Evolutionary conservation across 345 rosid species (phyloP), one percentile per base, ranked within the genome.

Genomic region (Nasturtium officinale): DNA sequence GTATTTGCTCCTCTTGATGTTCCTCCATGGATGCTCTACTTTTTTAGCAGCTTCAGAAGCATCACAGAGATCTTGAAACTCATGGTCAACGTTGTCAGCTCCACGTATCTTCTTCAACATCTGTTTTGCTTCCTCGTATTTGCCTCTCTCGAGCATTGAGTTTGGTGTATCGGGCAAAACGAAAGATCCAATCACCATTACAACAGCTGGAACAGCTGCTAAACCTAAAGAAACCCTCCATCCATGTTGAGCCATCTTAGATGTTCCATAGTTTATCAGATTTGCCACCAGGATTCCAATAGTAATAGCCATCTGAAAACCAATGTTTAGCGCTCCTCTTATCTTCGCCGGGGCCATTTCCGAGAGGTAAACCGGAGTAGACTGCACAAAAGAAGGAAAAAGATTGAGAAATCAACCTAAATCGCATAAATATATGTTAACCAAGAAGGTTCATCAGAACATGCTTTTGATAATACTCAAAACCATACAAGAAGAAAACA

Each of bases 311-410:
- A 87, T 65, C 69, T 85, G 85, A 60, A 78, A 86, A 58, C 81
- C 65, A 8, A 82, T 73, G 78, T 85, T 84, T 40, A 86, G 65
- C 1, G 81, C 74, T 26, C 90, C 90, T 26, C 90, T 67, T 33
- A 73, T 67, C 79, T 83, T 81, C n/a, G 76, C 77, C 0, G 88
- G 88, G 9, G 88, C 87, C 87, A 86, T 84, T 67, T 84, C 90
- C 1, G 86, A 84, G 3, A 84, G 80, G 54, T 86, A 86, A 15
- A 86, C 63, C 2, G 87, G 90, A 18, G 83, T 83, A 3, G 87
- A 78, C 86, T 83, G 74, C 72, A 45, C 11, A 48, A 35, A 11
- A 25, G 6, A 26, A 21, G 6, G 6, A 71, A 38, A 16, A 68
- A 54, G 6, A 65, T 69, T 54, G 54, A 57, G 54, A 54, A 33